phyloP scores from a whole-genome alignment of 441 rosid species.

The Adansonia gregorii region DNA sequence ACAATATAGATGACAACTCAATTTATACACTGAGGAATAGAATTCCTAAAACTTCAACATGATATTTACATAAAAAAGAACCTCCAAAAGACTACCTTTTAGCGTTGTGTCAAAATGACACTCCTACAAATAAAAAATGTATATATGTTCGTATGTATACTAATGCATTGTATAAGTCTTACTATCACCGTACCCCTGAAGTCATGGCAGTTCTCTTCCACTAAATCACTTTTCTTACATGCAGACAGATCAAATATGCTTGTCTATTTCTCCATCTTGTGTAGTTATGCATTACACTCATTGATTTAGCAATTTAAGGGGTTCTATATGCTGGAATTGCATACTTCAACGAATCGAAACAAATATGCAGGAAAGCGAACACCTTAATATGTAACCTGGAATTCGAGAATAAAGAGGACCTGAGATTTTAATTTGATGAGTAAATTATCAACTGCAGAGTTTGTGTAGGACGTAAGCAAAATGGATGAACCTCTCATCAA shows the following conservation, averaged over 20 bases:
- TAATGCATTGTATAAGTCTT: background rate
- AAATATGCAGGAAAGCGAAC: constrained; percentile 6
- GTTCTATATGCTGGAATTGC: background rate
- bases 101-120: background rate
- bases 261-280: background rate
- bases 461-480: constrained; percentile 96
- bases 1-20: background rate
- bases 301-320: constrained; percentile 7
- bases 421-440: constrained; percentile 94
- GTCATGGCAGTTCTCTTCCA: constrained; percentile 3
- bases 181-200: background rate
- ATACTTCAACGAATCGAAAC: background rate
- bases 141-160: too few relatives aligned
- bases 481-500: constrained; percentile 91
- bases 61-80: constrained; percentile 17
- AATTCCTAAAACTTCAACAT: constrained; percentile 13
- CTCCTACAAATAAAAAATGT: background rate
- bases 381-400: background rate
- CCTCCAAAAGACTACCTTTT: background rate
- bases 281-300: background rate
- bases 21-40: background rate
- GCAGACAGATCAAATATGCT: constrained; percentile 6
- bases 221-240: constrained; percentile 14
- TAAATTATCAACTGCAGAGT: constrained; percentile 97
- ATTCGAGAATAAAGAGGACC: constrained; percentile 52